Percentiles rank a stretch among this genome's conserved stretches.
Conservation (phyloP, 768 basidiomycete species). For the Chalciporus chontae region DNA sequence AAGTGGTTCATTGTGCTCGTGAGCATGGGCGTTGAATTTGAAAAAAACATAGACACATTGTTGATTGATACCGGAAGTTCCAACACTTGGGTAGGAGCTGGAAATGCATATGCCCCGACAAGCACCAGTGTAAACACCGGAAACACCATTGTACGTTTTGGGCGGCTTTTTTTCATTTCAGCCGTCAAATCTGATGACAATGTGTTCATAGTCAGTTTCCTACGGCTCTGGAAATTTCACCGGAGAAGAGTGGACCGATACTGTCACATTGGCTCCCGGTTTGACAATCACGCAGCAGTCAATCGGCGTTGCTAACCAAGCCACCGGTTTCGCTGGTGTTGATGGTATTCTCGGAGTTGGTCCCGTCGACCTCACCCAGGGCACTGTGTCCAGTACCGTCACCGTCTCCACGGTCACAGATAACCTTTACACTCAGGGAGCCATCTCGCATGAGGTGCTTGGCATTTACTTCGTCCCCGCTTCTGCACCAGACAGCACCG, state of each 20-base stretch:
- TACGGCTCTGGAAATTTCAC: constrained; percentile 5
- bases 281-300: constrained; percentile 25
- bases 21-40: background rate
- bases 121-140: constrained; percentile 19
- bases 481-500: constrained; percentile 15
- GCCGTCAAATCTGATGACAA: background rate
- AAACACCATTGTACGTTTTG: constrained; percentile 17
- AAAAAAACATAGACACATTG: constrained; percentile 20
- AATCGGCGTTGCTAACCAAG: constrained; percentile 32
- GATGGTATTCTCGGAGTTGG: constrained; percentile 40
- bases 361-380: constrained; percentile 31
- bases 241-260: constrained; percentile 18
- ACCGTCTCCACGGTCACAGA: constrained; percentile 34
- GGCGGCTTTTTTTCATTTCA: too few relatives aligned
- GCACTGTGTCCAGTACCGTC: constrained; percentile 11
- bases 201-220: background rate
- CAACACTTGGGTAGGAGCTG: constrained; percentile 32
- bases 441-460: constrained; percentile 26
- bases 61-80: constrained; percentile 33
- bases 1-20: background rate
- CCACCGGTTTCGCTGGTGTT: constrained; percentile 26
- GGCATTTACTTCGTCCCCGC: constrained; percentile 33
- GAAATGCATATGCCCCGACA: constrained; percentile 14
- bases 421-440: constrained; percentile 30
- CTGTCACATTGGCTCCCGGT: constrained; percentile 7